Evolutionary conservation across 768 basidiomycete genomes (phyloP).

Genomic region (Suillus subluteus): DNA sequence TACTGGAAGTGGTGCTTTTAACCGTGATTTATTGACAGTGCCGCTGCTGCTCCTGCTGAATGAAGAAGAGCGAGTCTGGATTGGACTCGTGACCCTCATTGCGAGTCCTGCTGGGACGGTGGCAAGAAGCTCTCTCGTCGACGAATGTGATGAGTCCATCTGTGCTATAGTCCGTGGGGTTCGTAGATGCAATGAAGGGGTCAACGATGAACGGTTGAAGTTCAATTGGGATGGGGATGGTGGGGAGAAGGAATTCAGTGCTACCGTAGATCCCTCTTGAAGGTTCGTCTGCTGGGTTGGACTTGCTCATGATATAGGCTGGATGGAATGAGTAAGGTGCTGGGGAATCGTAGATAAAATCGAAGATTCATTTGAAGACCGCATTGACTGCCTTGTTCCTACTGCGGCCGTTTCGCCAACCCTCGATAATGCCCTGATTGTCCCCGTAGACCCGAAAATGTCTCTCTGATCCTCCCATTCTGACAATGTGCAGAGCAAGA

Average conservation of each 20-base stretch:
- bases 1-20: rapidly evolving
- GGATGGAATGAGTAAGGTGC: not conserved
- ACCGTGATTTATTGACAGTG: not conserved
- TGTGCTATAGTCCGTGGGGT: not conserved
- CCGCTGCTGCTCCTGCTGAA: not conserved
- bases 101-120: not conserved
- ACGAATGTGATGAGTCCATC: slow-evolving; percentile 13
- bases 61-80: not conserved
- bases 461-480: no score
- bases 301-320: slow-evolving; percentile 35
- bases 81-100: rapidly evolving
- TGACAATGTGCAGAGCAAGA: no score
- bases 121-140: not conserved
- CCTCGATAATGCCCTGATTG: no score
- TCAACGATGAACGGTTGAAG: slow-evolving; percentile 17
- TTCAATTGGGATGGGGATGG: slow-evolving; percentile 30
- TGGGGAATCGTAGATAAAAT: not conserved
- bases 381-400: no score
- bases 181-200: not conserved
- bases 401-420: no score
- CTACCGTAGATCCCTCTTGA: slow-evolving; percentile 36
- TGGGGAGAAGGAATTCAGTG: slow-evolving; percentile 33
- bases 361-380: no score
- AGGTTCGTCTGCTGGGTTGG: slow-evolving; percentile 44
- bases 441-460: no score